Evolutionary conservation across 768 basidiomycete species (phyloP), one percentile per base, ranked within the genome.

Genomic region (Boletus tomentosulus): DNA sequence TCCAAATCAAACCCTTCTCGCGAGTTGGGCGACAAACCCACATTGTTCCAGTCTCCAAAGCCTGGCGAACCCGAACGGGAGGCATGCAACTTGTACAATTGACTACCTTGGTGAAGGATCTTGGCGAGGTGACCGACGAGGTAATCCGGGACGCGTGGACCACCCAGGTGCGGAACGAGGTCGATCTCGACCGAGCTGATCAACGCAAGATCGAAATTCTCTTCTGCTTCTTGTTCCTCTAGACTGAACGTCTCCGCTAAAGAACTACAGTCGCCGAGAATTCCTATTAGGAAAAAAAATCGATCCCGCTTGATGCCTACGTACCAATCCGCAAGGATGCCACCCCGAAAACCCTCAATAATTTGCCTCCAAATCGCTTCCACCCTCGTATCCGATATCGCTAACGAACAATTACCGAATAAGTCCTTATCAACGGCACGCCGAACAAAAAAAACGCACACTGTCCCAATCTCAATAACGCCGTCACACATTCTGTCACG

Each of bases 361-460:
- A 90, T 73, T 58, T 90, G 88, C 45, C 83, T 74, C 94, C 93
- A 98, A 34, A 96, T 87, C 4, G 84, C 85, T 63, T 93, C 89
- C 2, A 88, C 71, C 3, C 85, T 78, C 2, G 83, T 83, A 54
- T 81, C 72, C 0, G 84, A 73, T 15, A 93, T 75, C 39, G 71
- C 87, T 84, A 57, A 22, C 19, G 6, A 53, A 37, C 34, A 45
- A 34, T 46, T 15, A 28, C 9, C 9, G 3, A 46, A 13, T 34
- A 5, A 24, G 35, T 5, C 28, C 1, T 39, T 10, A 8, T n/a
- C 34, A 6, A 52, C 28, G 22, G 7, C 16, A 16, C 15, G 28
- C 34, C 25, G 47, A 9, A 34, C 41, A 19, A 3, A 24, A 39
- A 37, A n/a, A n/a, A 61, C 75, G 47, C 38, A 86, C 87, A 74